phyloP scores from a whole-genome alignment of 805 yeast species.

The Brettanomyces naardenensis region DNA sequence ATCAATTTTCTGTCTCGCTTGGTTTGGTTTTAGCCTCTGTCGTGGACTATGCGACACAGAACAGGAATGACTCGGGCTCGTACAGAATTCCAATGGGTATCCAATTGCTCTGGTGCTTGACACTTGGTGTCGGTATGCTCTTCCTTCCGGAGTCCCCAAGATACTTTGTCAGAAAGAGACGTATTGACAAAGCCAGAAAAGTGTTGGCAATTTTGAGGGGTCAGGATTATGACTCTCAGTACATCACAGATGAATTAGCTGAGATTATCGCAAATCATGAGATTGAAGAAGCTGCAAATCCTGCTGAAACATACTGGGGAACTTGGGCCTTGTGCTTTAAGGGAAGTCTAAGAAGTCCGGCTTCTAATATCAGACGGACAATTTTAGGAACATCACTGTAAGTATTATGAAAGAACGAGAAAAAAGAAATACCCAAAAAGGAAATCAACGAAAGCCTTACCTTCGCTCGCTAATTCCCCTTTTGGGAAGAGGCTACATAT shows the following conservation, averaged over 20 bases:
- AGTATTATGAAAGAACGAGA: no score
- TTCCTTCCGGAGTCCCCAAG: constrained; percentile 68
- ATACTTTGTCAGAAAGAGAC: constrained; percentile 44
- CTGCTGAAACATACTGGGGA: constrained; percentile 27
- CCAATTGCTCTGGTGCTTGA: constrained; percentile 44
- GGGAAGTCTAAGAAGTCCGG: constrained; percentile 29
- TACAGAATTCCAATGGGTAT: constrained; percentile 61
- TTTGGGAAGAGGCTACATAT: no score
- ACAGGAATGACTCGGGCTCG: constrained; percentile 38
- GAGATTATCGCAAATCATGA: constrained; percentile 47
- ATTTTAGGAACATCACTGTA: constrained; percentile 36
- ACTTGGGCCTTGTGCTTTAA: constrained; percentile 38
- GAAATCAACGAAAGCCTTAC: no score
- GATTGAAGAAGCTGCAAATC: constrained; percentile 30
- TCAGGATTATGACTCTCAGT: constrained; percentile 37
- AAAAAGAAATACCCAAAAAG: no score
- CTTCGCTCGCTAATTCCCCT: no score
- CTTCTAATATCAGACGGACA: constrained; percentile 35
- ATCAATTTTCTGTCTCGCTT: constrained; percentile 60
- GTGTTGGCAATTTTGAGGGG: constrained; percentile 49
- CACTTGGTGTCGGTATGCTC: constrained; percentile 42
- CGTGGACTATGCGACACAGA: constrained; percentile 56
- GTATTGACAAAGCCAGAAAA: constrained; percentile 44
- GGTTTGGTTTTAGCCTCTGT: constrained; percentile 70
- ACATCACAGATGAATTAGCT: constrained; percentile 40